Evolutionary conservation across 306 rosid genomes (phyloP), one percentile per base, ranked within the genome.

Genomic region (Hippophae gyantsensis): DNA sequence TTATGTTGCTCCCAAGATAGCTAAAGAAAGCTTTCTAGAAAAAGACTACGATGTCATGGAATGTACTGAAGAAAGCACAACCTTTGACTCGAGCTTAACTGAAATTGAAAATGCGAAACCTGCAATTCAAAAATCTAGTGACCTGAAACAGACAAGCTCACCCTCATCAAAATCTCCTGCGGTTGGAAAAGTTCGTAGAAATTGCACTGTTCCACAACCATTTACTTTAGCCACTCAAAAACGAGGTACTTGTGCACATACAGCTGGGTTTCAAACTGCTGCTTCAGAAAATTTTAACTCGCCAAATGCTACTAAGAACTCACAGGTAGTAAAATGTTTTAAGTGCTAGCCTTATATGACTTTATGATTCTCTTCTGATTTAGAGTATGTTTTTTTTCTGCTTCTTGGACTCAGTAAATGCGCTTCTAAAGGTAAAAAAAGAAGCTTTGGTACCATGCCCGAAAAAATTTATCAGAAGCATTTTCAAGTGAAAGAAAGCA

Each of bases 11-110:
- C 86, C 97, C 26, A 81, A 72, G 74, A 65, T 76, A 68, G 66
- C 85, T 2, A 83, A 78, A 52, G 81, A 79, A 54, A 59, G 75
- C 79, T 77, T 67, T 57, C 78, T 85, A 43, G 73, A 77, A 52
- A 86, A 76, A 71, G 96, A 82, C 52, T 65, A 67, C 53, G 89
- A 79, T 58, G 85, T 65, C 67, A 83, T 81, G 69, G 87, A 85
- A 65, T 67, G 72, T 61, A 52, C 69, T 6, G 84, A 84, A 71
- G 71, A 75, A 72, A 82, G 66, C 63, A 65, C 74, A 1, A 76
- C 73, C 60, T 62, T 70, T 57, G 79, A 67, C 45, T 76, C 67
- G 46, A 74, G 46, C 69, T 60, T 74, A 61, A 48, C 67, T 3
- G 75, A 72, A 69, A 84, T 70, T 43, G 76, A 71, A 52, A 70